phyloP scores from a whole-genome alignment of 2,329 filamentous ascomycete species.

The Phoma sp. region DNA sequence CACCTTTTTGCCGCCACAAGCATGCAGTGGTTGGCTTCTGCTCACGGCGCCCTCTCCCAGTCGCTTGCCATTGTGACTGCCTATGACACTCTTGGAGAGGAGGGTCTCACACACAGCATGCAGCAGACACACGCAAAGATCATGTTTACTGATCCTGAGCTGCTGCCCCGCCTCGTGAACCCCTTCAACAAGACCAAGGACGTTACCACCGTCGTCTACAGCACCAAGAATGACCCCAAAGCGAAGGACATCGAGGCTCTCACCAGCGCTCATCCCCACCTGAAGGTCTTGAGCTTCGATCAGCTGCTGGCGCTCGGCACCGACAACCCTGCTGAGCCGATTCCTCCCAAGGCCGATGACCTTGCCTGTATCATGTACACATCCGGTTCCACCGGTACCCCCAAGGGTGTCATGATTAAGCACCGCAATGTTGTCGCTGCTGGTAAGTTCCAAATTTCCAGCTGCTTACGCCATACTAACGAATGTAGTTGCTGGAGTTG shows the following conservation, averaged over 20 bases:
- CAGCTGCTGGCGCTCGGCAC: constrained; percentile 62
- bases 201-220: constrained; percentile 64
- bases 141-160: constrained; percentile 86
- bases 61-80: constrained; percentile 91
- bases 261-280: constrained; percentile 58
- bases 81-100: constrained; percentile 88
- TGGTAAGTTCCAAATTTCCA: constrained; percentile 57
- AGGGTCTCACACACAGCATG: constrained; percentile 84
- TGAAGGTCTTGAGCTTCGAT: constrained; percentile 62
- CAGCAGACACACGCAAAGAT: constrained; percentile 78
- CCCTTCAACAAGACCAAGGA: constrained; percentile 62
- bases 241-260: constrained; percentile 61
- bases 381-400: constrained; percentile 85
- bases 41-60: constrained; percentile 80
- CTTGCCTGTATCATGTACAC: constrained; percentile 84
- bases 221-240: constrained; percentile 59
- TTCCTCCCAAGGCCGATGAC: constrained; percentile 75
- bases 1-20: constrained; percentile 85
- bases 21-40: constrained; percentile 81
- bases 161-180: constrained; percentile 62
- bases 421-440: constrained; percentile 82
- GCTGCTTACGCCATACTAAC: constrained; percentile 15
- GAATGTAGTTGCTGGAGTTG: constrained; percentile 72
- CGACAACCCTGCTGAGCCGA: constrained; percentile 72
- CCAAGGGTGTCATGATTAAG: constrained; percentile 85